Base-by-base conservation (phyloP, 768 basidiomycete genomes). In the Leccinum rimulosum region DNA sequence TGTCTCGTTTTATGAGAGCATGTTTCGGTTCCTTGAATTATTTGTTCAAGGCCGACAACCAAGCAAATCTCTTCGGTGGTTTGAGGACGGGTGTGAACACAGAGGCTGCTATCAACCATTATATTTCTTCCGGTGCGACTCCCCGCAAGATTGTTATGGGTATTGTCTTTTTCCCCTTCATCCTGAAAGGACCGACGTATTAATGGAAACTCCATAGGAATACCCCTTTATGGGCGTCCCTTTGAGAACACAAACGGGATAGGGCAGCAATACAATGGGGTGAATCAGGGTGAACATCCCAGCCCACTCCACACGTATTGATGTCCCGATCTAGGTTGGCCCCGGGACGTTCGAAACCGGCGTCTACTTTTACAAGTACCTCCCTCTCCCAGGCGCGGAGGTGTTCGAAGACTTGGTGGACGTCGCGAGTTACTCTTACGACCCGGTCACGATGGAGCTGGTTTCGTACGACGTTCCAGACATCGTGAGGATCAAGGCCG, bases 171-270 rank as follows among this genome's bases (percentile, higher is more conserved):
- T 14, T 19, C 30, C 9, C 40, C 12, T 31, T 17, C 51, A 36
- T 38, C 47, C 1, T 27, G n/a, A 53, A 35, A 30, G 30, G 15
- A 15, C 6, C 4, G 1, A 19, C 1, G 7, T 43, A 35, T 49
- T 15, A 51, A 50, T 27, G 3, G 22, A 17, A 33, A n/a, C 19
- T 49, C 9, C n/a, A 17, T 19, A 58, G 86, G 90, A 54, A 87
- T 93, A 69, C 92, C 92, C 4, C 76, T 92, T 4, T 94, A 93
- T 65, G 91, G 91, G 0, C 85, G 86, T 64, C 84, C 86, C 1
- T 94, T 93, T 66, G 85, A 89, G 67, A 75, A 82, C 33, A 93
- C 91, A 1, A 65, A 69, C 36, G 87, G 88, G 6, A 76, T 92
- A 58, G 89, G 89, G 6, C 74, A 80, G 43, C 70, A 89, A 4